Base-by-base conservation (phyloP, 768 basidiomycete species). In the Kwoniella pini region DNA sequence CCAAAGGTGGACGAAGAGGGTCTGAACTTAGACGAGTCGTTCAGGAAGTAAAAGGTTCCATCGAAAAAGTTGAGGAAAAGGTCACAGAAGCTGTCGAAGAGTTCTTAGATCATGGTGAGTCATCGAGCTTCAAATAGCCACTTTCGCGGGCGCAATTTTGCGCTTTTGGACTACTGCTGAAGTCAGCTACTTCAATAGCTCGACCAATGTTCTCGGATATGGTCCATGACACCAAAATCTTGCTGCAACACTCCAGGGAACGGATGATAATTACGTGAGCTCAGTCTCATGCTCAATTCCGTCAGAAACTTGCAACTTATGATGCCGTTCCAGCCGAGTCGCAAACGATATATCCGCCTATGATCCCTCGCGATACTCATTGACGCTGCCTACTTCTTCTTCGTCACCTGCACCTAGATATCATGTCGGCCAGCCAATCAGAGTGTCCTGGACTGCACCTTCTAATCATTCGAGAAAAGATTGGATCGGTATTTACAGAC, bases 21-120 rank as follows among this genome's bases (percentile, higher is more conserved):
- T 89, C 90, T 0, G 88, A 91, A 70, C 83, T 97, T 61, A 84
- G 84, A 77, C 83, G 90, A 27, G 86, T 87, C n/a, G 92, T 90
- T 9, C 85, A 85, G 67, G 94, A 95, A 77, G 91, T 98, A 63
- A 89, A 88, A 69, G 94, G 91, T 13, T 95, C 90, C 0, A 88
- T 98, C 72, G 93, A 95, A 64, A 95, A 93, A 79, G 95, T 96
- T 19, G 91, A 90, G 64, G 91, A 93, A 66, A 92, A 95, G 77
- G 92, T 94, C 7, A 87, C 89, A 0, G 91, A 94, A 54, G 91
- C 84, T 15, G 86, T 98, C 15, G 95, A 97, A 77, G 95, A 96
- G 52, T 93, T 98, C 78, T 79, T 98, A 60, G 87, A 88, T 0
- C 90, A 87, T 75, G 94, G 93, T 96, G 74, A 70, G 89, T 79